phyloP scores from a whole-genome alignment of 73 alveolate species.

The Effrenium voratum region DNA sequence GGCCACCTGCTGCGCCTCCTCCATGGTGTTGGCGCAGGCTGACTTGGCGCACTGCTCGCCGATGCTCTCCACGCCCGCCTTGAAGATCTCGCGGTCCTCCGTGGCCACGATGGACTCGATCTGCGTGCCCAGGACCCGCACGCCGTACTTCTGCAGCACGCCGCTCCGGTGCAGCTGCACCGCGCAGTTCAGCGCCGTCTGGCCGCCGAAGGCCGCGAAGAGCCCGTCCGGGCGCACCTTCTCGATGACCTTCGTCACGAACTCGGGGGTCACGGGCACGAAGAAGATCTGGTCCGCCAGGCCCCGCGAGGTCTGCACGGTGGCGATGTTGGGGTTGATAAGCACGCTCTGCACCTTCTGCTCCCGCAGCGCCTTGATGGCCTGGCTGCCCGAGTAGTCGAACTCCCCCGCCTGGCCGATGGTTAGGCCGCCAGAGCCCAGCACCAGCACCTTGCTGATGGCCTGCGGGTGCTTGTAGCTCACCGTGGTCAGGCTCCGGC shows the following conservation, averaged over 20 bases:
- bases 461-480: constrained; percentile 80
- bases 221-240: constrained; percentile 93
- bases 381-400: constrained; percentile 93
- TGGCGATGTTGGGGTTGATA: constrained; percentile 94
- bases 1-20: constrained; percentile 64
- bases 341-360: constrained; percentile 47
- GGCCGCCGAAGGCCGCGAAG: constrained; percentile 93
- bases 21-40: constrained; percentile 83
- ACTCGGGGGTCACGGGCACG: constrained; percentile 93
- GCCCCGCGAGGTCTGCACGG: constrained; percentile 94
- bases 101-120: constrained; percentile 89
- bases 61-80: constrained; percentile 79
- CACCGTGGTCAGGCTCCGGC: constrained; percentile 68
- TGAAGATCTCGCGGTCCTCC: constrained; percentile 93
- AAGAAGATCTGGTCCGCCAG: constrained; percentile 93
- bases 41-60: constrained; percentile 92
- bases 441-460: constrained; percentile 88
- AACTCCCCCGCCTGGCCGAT: constrained; percentile 94
- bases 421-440: constrained; percentile 92
- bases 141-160: constrained; percentile 75
- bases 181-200: constrained; percentile 94
- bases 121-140: constrained; percentile 91
- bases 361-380: constrained; percentile 69
- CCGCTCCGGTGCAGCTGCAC: constrained; percentile 66
- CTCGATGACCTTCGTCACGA: constrained; percentile 89